These are phyloP conservation scores for Corylus americana DNA, from an alignment of 306 rosid species.

Conservation along the genomic window DNA sequence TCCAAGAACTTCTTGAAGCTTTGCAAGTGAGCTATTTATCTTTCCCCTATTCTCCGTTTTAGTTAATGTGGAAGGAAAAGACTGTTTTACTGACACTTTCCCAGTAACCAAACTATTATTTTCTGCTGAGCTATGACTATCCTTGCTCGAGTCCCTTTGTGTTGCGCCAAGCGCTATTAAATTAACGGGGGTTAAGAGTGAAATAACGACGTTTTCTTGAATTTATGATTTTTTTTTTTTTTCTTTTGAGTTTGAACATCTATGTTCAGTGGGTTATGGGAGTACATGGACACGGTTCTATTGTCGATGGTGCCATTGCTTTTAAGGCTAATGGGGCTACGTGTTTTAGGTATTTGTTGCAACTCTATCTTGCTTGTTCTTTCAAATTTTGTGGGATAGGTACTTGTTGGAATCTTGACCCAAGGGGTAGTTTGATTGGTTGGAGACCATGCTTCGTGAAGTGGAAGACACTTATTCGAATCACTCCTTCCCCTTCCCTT, in stretches of 20 bases:
- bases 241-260: neutral
- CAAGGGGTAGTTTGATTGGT: too few relatives aligned
- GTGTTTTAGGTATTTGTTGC: neutral
- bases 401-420: neutral
- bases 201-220: neutral
- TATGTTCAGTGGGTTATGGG: neutral
- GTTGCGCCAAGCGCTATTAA: neutral
- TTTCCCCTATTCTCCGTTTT: neutral
- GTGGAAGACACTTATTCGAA: too few relatives aligned
- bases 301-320: neutral
- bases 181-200: neutral
- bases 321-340: neutral
- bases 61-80: neutral
- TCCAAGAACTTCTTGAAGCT: slow-evolving; percentile 90
- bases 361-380: neutral
- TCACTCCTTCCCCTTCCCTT: too few relatives aligned
- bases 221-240: too few relatives aligned
- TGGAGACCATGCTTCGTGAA: too few relatives aligned
- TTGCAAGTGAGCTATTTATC: slow-evolving; percentile 58
- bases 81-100: neutral
- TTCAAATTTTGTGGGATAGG: neutral
- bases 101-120: neutral
- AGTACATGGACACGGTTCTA: neutral
- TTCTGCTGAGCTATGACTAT: neutral
- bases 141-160: neutral